These are phyloP conservation scores for Tephrocybe sp. DNA, from an alignment of 768 basidiomycete species.

Conservation along the genomic window DNA sequence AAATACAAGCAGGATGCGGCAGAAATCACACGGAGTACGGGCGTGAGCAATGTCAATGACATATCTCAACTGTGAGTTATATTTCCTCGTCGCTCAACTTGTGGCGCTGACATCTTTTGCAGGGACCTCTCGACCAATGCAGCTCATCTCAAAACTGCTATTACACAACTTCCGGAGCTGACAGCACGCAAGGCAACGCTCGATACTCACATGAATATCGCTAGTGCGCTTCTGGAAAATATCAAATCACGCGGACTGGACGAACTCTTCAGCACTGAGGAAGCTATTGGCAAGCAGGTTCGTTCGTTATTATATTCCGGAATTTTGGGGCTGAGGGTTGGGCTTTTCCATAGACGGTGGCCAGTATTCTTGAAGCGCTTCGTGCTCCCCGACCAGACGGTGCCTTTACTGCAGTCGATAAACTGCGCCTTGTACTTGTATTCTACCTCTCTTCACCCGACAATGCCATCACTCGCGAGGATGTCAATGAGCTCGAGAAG, in stretches of 20 bases:
- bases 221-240: conserved; percentile 89
- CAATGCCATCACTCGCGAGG: conserved; percentile 81
- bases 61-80: conserved; percentile 83
- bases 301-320: conserved; percentile 4
- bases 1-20: conserved; percentile 95
- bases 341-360: conserved; percentile 53
- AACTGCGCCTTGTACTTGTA: conserved; percentile 91
- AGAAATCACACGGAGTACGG: conserved; percentile 94
- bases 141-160: conserved; percentile 92
- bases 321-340: neutral
- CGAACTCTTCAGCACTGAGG: conserved; percentile 96
- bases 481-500: conserved; percentile 83
- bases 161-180: conserved; percentile 94
- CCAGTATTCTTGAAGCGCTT: conserved; percentile 84
- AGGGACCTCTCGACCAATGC: conserved; percentile 94
- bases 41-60: conserved; percentile 94
- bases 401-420: conserved; percentile 73
- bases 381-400: conserved; percentile 68
- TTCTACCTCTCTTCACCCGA: conserved; percentile 91
- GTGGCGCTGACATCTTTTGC: conserved; percentile 4
- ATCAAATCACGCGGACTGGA: conserved; percentile 95
- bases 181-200: conserved; percentile 96
- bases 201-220: conserved; percentile 99
- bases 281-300: conserved; percentile 85
- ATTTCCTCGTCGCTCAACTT: neutral